Conservation (phyloP, 1,284 basidiomycete species). For the Apiotrichum domesticum region DNA sequence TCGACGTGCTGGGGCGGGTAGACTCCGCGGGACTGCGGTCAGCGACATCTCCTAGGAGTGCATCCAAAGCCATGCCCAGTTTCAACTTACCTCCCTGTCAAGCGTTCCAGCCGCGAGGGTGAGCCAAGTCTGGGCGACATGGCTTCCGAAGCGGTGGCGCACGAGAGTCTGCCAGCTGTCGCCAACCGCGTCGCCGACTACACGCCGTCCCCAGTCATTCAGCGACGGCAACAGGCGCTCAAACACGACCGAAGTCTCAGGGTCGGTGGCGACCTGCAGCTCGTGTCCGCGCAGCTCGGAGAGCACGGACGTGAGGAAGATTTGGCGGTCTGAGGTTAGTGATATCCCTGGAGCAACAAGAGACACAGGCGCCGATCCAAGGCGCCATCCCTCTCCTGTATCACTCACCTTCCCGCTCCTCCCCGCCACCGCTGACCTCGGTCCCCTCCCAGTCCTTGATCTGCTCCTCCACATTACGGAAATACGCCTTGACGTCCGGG, state of each 20-base stretch:
- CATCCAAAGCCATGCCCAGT: neutral
- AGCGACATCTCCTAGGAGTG: neutral
- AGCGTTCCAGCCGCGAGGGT: conserved; percentile 66
- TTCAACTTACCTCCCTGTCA: conserved; percentile 63
- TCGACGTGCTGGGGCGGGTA: conserved; percentile 54
- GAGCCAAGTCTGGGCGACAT: conserved; percentile 84
- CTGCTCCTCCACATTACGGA: conserved; percentile 75
- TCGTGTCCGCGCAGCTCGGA: conserved; percentile 79
- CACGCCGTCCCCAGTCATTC: conserved; percentile 85
- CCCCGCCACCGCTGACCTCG: conserved; percentile 36
- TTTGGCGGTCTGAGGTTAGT: conserved; percentile 58
- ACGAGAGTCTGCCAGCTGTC: conserved; percentile 73
- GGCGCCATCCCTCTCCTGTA: no score
- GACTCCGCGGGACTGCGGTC: conserved; percentile 56
- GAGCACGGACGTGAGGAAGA: conserved; percentile 78
- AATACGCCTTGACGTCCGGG: conserved; percentile 83
- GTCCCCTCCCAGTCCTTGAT: conserved; percentile 73
- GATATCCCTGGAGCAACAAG: no score
- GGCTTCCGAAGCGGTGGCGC: conserved; percentile 79
- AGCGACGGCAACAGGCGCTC: conserved; percentile 84
- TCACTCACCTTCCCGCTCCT: conserved; percentile 64
- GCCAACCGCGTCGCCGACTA: conserved; percentile 73
- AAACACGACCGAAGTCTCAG: conserved; percentile 78
- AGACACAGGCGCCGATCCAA: neutral
- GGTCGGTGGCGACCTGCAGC: conserved; percentile 80